These are phyloP conservation scores for Paraconiothyrium sp. DNA, from an alignment of 2,329 filamentous ascomycete genomes.

Conservation along the genomic window DNA sequence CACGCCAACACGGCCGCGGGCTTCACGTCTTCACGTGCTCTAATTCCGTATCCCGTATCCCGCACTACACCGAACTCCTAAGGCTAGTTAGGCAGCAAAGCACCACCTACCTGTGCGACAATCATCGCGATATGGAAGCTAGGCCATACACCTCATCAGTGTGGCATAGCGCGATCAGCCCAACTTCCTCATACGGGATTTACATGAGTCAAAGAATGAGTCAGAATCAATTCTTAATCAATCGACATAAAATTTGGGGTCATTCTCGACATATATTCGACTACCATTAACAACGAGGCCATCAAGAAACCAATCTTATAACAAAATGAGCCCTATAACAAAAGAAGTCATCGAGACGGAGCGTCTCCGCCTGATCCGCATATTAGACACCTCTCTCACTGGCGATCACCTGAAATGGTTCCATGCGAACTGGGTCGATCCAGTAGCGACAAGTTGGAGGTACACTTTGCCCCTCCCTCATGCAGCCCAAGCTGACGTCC, in stretches of 20 bases:
- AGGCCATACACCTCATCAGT: not conserved
- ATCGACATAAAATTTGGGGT: not conserved
- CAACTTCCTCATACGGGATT: not conserved
- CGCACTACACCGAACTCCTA: not conserved
- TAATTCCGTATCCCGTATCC: not conserved
- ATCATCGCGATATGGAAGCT: not conserved
- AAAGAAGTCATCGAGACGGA: conserved; percentile 25
- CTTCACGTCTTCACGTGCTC: conserved; percentile 8
- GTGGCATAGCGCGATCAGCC: not conserved
- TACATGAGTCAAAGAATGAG: conserved; percentile 7
- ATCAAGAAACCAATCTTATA: not conserved
- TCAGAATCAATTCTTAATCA: not conserved
- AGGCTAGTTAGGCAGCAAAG: not conserved
- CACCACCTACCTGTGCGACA: not conserved
- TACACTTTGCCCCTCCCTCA: conserved; percentile 8
- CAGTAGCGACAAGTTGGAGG: conserved; percentile 36
- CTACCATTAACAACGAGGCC: not conserved
- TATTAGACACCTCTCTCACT: conserved; percentile 28
- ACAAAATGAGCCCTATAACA: not conserved
- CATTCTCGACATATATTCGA: not conserved
- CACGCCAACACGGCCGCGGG: not conserved
- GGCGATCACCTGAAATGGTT: conserved; percentile 40
- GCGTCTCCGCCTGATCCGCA: conserved; percentile 35
- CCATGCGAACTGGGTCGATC: conserved; percentile 37
- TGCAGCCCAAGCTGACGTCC: not conserved